Base-by-base conservation (phyloP, 1,139 yeast species). In the Nakaseomyces kungkrabaensis region DNA sequence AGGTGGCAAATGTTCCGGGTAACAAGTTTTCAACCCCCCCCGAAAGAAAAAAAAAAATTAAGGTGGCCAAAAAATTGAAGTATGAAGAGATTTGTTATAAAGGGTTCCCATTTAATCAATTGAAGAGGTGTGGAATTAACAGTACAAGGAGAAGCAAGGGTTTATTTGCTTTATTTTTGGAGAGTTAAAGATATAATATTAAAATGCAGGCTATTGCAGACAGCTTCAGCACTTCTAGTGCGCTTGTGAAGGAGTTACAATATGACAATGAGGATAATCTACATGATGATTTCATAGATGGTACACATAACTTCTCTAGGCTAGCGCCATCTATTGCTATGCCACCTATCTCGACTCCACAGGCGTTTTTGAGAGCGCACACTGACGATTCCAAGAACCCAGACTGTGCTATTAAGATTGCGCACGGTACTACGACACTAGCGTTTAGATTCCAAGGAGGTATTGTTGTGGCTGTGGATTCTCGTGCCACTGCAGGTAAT, bases 381-480 rank as follows among this genome's bases (percentile, higher is more conserved):
- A 92, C 97, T 4, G 97, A 92, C 68, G 97, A 92, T 68, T 82
- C 89, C 37, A 68, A 81, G 53, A 92, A 90, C 66, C 96, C 96
- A 27, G 97, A 89, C 67, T 88, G 95, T 72, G 85, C 83, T 65
- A 92, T 94, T 71, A 92, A 92, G 69, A 86, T 92, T 63, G 96
- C 97, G 29, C 99, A 92, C 70, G 99, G 99, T 69, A 92, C 99
- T 29, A 92, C 99, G 13, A 92, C 99, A 5, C 76, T 92, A 59
- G 97, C 97, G 7, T 92, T 94, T 72, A 78, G 97, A 68, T 94
- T 90, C 71, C 81, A 90, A 71, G 97, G 92, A 24, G 99, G 99
- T 33, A 90, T 92, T 59, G 75, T 92, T 43, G 97, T 92, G 51
- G 97, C 97, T 0, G 97, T 92, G 27, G 98, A 92, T 72, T 89